A percentile compares a stretch with the other conserved stretches of the same genome.
Evolutionary conservation across 345 rosid species (phyloP).

Genomic region (Hibiscus trionum): DNA sequence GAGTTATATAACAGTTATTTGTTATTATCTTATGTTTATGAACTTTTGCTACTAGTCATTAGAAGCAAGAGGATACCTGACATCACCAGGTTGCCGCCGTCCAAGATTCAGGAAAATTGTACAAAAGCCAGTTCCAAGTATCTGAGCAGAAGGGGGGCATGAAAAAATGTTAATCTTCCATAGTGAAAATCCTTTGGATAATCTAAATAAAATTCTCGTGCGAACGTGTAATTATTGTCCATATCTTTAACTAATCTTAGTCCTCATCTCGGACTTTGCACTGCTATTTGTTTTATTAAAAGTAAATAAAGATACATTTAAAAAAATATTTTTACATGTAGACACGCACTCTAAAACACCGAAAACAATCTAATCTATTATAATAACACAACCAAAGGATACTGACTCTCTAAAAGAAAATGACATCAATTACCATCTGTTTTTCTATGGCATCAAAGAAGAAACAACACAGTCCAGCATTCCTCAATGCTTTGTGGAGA

Average conservation of each 20-base stretch:
- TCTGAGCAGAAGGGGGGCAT: conserved; percentile 26
- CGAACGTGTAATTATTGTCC: not conserved
- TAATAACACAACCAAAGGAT: not conserved
- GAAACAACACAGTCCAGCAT: too few relatives aligned
- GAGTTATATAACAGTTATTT: too few relatives aligned
- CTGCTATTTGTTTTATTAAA: too few relatives aligned
- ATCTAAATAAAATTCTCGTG: not conserved
- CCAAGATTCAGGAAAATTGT: conserved; percentile 78
- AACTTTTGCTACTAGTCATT: not conserved
- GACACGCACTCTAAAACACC: not conserved
- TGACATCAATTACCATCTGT: too few relatives aligned
- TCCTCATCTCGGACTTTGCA: too few relatives aligned
- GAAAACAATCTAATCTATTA: not conserved
- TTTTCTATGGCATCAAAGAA: too few relatives aligned
- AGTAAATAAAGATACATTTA: too few relatives aligned
- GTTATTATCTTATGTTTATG: too few relatives aligned
- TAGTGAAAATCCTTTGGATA: not conserved
- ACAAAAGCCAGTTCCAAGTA: conserved; percentile 73
- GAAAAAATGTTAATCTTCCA: not conserved
- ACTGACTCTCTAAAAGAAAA: too few relatives aligned
- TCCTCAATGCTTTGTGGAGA: too few relatives aligned
- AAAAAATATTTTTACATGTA: too few relatives aligned
- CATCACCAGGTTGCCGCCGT: conserved; percentile 70
- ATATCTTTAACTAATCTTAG: too few relatives aligned
- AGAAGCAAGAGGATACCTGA: conserved; percentile 30